phyloP scores from a whole-genome alignment of 768 basidiomycete species.

The Mycena venus region DNA sequence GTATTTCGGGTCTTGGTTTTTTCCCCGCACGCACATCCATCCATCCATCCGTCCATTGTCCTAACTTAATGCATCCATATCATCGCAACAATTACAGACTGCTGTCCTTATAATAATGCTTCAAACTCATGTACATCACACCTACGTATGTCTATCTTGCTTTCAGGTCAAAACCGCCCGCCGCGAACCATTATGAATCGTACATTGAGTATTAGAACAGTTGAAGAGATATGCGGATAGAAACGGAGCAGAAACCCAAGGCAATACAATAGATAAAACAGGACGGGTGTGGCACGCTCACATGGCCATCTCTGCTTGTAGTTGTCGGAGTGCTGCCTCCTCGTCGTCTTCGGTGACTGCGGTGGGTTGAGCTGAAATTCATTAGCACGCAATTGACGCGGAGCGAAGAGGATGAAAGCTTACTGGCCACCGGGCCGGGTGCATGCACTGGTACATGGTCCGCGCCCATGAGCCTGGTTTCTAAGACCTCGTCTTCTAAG shows the following conservation, averaged over 20 bases:
- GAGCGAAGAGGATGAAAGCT: slow-evolving; percentile 39
- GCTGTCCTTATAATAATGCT: slow-evolving; percentile 30
- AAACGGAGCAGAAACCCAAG: slow-evolving; percentile 16
- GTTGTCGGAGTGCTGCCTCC: slow-evolving; percentile 86
- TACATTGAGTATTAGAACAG: slow-evolving; percentile 38
- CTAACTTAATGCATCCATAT: slow-evolving; percentile 47
- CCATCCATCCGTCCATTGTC: slow-evolving; percentile 26
- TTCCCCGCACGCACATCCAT: slow-evolving; percentile 38
- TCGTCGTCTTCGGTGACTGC: slow-evolving; percentile 87
- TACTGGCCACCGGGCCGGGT: slow-evolving; percentile 70
- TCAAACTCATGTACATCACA: slow-evolving; percentile 36
- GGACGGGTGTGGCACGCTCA: slow-evolving; percentile 49
- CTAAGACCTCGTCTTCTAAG: slow-evolving; percentile 89
- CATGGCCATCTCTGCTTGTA: slow-evolving; percentile 92
- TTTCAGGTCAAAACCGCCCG: slow-evolving; percentile 25
- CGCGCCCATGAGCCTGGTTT: slow-evolving; percentile 86
- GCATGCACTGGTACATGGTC: slow-evolving; percentile 91
- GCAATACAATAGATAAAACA: slow-evolving; percentile 29
- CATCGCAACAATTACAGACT: slow-evolving; percentile 45
- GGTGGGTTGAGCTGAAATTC: slow-evolving; percentile 46
- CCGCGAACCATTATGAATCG: slow-evolving; percentile 42
- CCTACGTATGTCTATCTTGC: slow-evolving; percentile 36
- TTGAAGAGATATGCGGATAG: slow-evolving; percentile 36
- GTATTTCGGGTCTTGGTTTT: slow-evolving; percentile 42
- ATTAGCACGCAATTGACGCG: background rate